Percentiles rank a stretch among this genome's conserved stretches.
Evolutionary conservation across 2,329 filamentous ascomycete species (phyloP).

Genomic region (Colletotrichum coccodes): DNA sequence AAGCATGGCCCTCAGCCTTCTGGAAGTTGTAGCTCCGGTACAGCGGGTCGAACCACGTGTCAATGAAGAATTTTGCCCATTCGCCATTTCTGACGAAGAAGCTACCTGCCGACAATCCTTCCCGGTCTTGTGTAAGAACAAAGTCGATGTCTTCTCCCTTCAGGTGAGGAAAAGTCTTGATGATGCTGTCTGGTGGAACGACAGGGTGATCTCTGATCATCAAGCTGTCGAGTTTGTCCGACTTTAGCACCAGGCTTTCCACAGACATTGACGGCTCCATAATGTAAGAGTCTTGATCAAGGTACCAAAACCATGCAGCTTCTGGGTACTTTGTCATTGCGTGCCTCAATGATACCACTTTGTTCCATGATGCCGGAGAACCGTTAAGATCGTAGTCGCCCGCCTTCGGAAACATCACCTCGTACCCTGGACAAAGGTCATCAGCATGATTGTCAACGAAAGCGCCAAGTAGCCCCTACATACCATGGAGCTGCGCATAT

Average conservation of each 20-base stretch:
- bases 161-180: slow-evolving; percentile 91
- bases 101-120: slow-evolving; percentile 80
- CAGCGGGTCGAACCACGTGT: slow-evolving; percentile 95
- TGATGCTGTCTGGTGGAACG: slow-evolving; percentile 95
- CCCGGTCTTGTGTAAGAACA: slow-evolving; percentile 84
- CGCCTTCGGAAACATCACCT: slow-evolving; percentile 82
- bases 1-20: slow-evolving; percentile 89
- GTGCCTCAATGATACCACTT: slow-evolving; percentile 87
- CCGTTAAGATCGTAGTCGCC: slow-evolving; percentile 78
- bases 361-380: slow-evolving; percentile 74
- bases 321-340: slow-evolving; percentile 84
- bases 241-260: slow-evolving; percentile 76
- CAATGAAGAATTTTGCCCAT: slow-evolving; percentile 92
- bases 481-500: slow-evolving; percentile 90
- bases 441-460: slow-evolving; percentile 26
- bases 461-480: slow-evolving; percentile 38
- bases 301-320: slow-evolving; percentile 85
- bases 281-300: slow-evolving; percentile 86
- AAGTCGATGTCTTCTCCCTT: slow-evolving; percentile 82
- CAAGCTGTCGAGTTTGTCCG: slow-evolving; percentile 73
- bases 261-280: slow-evolving; percentile 82
- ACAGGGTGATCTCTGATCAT: slow-evolving; percentile 90
- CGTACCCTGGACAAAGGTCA: slow-evolving; percentile 73
- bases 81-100: slow-evolving; percentile 85
- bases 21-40: slow-evolving; percentile 97